These are phyloP conservation scores for Saprolegnia diclina DNA, from an alignment of 352 stramenopile genomes.

Conservation along the genomic window DNA sequence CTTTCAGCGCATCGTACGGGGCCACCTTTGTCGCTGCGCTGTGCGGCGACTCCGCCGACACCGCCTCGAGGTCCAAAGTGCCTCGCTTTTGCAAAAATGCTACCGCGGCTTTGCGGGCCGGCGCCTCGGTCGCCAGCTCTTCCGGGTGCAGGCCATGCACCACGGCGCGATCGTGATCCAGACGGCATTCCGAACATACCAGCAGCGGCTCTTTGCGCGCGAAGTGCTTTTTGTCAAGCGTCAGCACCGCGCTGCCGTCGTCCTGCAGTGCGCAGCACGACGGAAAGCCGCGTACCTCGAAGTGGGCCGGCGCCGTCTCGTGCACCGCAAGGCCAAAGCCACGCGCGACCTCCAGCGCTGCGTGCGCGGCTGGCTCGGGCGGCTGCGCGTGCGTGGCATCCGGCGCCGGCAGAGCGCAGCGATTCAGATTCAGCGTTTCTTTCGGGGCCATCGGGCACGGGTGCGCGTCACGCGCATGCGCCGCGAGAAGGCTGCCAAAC, in stretches of 20 bases:
- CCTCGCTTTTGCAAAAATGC: slow-evolving; percentile 53
- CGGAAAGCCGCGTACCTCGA: slow-evolving; percentile 49
- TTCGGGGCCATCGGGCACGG: slow-evolving; percentile 38
- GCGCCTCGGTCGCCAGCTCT: slow-evolving; percentile 51
- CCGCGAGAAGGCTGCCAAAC: slow-evolving; percentile 34
- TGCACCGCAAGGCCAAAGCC: slow-evolving; percentile 28
- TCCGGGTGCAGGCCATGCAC: slow-evolving; percentile 53
- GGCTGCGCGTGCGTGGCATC: slow-evolving; percentile 31
- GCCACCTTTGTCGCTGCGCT: slow-evolving; percentile 34
- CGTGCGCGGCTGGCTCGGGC: slow-evolving; percentile 45
- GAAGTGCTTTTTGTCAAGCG: slow-evolving; percentile 61
- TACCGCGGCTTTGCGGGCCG: slow-evolving; percentile 79
- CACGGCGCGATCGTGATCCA: slow-evolving; percentile 59
- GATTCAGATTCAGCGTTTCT: slow-evolving; percentile 49
- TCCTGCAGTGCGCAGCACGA: slow-evolving; percentile 53
- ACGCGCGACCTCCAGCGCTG: slow-evolving; percentile 47
- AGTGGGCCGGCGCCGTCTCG: slow-evolving; percentile 29
- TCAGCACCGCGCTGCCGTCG: slow-evolving; percentile 47
- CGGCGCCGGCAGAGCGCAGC: slow-evolving; percentile 39
- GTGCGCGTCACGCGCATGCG: slow-evolving; percentile 38
- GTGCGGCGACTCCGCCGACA: slow-evolving; percentile 31
- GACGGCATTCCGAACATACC: slow-evolving; percentile 55
- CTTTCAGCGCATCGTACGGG: slow-evolving; percentile 54
- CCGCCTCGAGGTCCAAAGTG: slow-evolving; percentile 44
- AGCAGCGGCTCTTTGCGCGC: slow-evolving; percentile 46